Conservation (phyloP, 2,329 filamentous ascomycete species). For the Botrytis fabae region DNA sequence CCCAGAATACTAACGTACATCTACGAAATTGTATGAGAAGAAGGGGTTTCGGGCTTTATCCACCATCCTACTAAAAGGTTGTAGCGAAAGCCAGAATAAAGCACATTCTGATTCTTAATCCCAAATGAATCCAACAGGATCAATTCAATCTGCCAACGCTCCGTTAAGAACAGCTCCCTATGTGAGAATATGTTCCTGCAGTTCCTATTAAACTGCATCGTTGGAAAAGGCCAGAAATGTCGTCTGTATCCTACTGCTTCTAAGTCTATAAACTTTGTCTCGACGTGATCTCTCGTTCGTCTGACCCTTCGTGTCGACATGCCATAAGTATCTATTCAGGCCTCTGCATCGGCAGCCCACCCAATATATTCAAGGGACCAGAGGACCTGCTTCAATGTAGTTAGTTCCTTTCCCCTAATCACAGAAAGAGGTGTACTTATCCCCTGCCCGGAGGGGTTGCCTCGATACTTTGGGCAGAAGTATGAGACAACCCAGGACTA, state of each 20-base stretch:
- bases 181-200: constrained; percentile 67
- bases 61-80: constrained; percentile 39
- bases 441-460: constrained; percentile 40
- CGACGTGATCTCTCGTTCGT: neutral
- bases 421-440: constrained; percentile 36
- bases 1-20: neutral
- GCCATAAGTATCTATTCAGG: neutral
- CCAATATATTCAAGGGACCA: no score
- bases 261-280: neutral
- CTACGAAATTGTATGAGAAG: constrained; percentile 35
- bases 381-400: neutral
- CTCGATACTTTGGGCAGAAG: constrained; percentile 28
- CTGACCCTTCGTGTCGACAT: no score
- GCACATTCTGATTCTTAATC: constrained; percentile 40
- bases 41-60: constrained; percentile 40
- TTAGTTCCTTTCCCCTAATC: neutral
- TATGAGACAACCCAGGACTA: constrained; percentile 40
- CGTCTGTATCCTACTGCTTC: neutral
- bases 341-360: no score
- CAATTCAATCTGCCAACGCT: constrained; percentile 64
- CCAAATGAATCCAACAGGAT: constrained; percentile 29
- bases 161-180: constrained; percentile 75
- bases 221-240: constrained; percentile 45
- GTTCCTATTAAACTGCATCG: constrained; percentile 71
- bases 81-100: constrained; percentile 38